Evolutionary conservation across 805 yeast genomes (phyloP).

Genomic region (Saccharomycopsis synnaedendra): DNA sequence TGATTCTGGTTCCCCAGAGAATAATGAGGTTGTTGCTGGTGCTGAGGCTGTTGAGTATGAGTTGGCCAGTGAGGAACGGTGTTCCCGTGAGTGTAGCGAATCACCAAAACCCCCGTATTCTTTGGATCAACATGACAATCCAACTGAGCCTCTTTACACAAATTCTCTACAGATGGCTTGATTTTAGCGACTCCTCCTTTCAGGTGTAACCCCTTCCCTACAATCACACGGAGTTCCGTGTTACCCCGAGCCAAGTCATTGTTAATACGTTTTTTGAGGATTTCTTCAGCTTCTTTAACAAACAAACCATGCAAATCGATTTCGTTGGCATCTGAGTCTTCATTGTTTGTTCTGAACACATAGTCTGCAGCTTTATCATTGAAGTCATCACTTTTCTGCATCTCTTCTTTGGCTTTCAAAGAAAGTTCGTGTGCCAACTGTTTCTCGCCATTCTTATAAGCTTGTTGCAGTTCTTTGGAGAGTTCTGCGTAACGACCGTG

Average conservation of each 20-base stretch:
- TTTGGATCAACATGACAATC: constrained; percentile 50
- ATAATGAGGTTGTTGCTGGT: constrained; percentile 16
- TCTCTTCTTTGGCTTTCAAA: constrained; percentile 51
- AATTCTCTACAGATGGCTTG: constrained; percentile 77
- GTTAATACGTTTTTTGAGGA: constrained; percentile 62
- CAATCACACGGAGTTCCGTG: constrained; percentile 70
- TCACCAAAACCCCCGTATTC: constrained; percentile 72
- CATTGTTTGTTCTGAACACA: constrained; percentile 78
- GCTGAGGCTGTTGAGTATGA: constrained; percentile 21
- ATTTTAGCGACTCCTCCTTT: constrained; percentile 72
- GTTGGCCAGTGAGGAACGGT: constrained; percentile 15
- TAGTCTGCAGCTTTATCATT: constrained; percentile 82
- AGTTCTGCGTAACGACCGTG: constrained; percentile 42
- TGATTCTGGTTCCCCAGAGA: constrained; percentile 19
- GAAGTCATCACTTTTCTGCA: constrained; percentile 49
- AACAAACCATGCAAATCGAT: constrained; percentile 89
- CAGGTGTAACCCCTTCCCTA: constrained; percentile 88
- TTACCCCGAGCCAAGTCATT: constrained; percentile 40
- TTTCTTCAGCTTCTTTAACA: constrained; percentile 78
- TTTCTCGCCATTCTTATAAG: constrained; percentile 67
- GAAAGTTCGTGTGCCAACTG: constrained; percentile 63
- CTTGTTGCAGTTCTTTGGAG: constrained; percentile 61
- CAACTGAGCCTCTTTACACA: constrained; percentile 59
- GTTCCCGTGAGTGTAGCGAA: constrained; percentile 23
- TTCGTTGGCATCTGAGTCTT: constrained; percentile 76